Evolutionary conservation across 768 basidiomycete genomes (phyloP), one percentile per base, ranked within the genome.

Genomic region (Psilocybe tampanensis): DNA sequence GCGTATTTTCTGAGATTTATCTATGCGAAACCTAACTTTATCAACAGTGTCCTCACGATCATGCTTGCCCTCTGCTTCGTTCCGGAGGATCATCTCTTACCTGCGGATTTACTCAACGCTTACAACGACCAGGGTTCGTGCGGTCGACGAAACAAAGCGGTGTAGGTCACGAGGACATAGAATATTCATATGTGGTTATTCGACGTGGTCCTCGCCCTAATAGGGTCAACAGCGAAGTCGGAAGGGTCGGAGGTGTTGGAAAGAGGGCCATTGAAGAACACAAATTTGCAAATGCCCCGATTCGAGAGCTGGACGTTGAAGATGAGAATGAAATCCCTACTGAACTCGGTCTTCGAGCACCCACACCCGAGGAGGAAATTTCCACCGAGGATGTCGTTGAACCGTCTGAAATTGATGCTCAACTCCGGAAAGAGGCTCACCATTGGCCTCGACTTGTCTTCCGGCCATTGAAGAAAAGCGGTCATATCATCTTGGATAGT

Each of bases 361-460:
- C 53, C 33, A 44, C 56, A 24, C 23, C 55, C 29, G 29, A 29
- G 36, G 55, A 42, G 29, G 23, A 44, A 32, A 47, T 26, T 19
- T 33, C 55, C 45, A 34, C 49, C n/a, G 24, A 29, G 44, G 56
- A 53, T 26, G 26, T 45, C 18, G 13, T 60, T 36, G 62, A 69
- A 19, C 47, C 56, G 12, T 67, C 68, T 26, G 76, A 82, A 26
- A 61, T 90, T 17, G 71, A 85, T 58, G 79, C 76, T 34, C 73
- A 77, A 26, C 71, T 98, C 58, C 78, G 89, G 62, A 74, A 76
- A 23, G 92, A 95, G 70, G 88, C 94, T 11, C 94, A 88, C 60
- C 73, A 77, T 43, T 97, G 96, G 96, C 93, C 96, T 34, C 85
- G 97, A 53, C 80, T 98, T 32, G 83, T 98, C 49, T 90, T 93